phyloP scores from a whole-genome alignment of 2,329 filamentous ascomycete species.

The Cytospora chrysosperma region DNA sequence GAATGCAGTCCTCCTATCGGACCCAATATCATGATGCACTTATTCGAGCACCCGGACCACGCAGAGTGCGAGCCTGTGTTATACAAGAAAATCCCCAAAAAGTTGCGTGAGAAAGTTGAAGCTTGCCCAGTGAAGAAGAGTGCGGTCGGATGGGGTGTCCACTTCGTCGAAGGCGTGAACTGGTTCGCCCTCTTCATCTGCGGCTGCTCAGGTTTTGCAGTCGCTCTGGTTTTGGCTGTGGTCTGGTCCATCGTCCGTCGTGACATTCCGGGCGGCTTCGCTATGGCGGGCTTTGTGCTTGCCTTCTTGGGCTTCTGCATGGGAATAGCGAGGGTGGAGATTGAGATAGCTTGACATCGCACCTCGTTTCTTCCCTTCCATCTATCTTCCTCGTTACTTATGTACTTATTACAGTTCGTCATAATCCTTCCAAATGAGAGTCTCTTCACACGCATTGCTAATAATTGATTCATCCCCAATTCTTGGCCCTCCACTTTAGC shows the following conservation, averaged over 20 bases:
- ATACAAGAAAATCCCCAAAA: conserved; percentile 30
- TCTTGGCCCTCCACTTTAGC: no score
- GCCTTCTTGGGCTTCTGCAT: conserved; percentile 29
- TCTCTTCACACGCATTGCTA: no score
- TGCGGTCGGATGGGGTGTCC: conserved; percentile 31
- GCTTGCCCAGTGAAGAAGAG: conserved; percentile 28
- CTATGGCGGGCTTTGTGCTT: conserved; percentile 31
- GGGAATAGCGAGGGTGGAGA: conserved; percentile 17
- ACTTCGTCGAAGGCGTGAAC: conserved; percentile 31
- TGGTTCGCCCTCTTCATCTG: conserved; percentile 27
- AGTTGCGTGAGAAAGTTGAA: conserved; percentile 28
- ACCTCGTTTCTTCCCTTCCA: no score
- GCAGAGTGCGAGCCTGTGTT: conserved; percentile 27
- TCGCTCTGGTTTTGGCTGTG: conserved; percentile 27
- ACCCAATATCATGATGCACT: conserved; percentile 29
- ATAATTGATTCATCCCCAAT: no score
- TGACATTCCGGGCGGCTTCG: conserved; percentile 32
- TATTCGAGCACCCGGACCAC: conserved; percentile 31
- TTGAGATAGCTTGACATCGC: background rate
- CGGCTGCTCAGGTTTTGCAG: conserved; percentile 25
- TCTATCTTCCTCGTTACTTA: no score
- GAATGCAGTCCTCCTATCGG: conserved; percentile 31
- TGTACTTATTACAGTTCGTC: no score
- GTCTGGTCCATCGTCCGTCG: conserved; percentile 27
- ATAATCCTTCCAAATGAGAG: no score